Percentiles rank a stretch among this genome's conserved stretches.
Conservation (phyloP, 345 rosid genomes). For the Eucalyptus cladocalyx region DNA sequence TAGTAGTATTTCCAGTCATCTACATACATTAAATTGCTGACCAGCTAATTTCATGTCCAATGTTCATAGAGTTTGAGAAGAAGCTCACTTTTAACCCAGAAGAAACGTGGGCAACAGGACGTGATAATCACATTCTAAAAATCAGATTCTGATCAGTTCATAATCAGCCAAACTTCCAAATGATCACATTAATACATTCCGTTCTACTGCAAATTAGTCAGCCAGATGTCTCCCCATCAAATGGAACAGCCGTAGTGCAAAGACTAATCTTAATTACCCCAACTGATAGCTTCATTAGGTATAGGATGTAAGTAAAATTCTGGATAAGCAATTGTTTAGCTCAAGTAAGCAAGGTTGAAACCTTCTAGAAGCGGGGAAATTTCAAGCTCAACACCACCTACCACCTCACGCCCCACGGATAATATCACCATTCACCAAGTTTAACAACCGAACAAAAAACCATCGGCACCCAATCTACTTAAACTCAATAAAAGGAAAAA, state of each 20-base stretch:
- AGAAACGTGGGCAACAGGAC: neutral
- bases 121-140: neutral
- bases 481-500: neutral
- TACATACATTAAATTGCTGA: neutral
- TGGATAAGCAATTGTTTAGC: neutral
- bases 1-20: neutral
- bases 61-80: neutral
- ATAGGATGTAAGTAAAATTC: neutral
- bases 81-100: neutral
- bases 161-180: neutral
- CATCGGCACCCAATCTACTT: neutral
- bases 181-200: neutral
- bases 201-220: neutral
- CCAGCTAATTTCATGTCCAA: neutral
- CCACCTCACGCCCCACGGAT: neutral
- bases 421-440: neutral
- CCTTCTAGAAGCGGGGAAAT: neutral
- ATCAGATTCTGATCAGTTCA: neutral
- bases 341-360: neutral
- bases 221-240: neutral
- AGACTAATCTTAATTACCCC: neutral
- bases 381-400: neutral
- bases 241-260: neutral
- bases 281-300: neutral
- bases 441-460: neutral